Percentiles rank a stretch among this genome's conserved stretches.
These are phyloP conservation scores for Thalassia testudinum DNA, from an alignment of 116 monocot genomes.

Conservation along the genomic window DNA sequence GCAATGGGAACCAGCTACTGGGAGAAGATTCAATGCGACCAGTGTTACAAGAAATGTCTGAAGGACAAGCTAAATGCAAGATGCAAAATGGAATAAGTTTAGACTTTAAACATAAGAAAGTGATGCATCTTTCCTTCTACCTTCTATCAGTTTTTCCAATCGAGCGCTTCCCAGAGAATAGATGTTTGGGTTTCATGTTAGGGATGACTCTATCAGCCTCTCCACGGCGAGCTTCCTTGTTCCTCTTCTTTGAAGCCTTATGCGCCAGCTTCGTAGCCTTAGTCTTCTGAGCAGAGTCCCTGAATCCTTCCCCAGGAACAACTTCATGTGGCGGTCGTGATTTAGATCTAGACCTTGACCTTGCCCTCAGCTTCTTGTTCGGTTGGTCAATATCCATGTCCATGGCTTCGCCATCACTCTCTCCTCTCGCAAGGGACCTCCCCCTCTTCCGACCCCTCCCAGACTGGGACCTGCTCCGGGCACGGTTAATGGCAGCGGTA, in stretches of 20 bases:
- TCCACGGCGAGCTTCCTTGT: conserved; percentile 43
- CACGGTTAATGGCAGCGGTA: conserved; percentile 32
- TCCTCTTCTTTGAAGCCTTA: conserved; percentile 37
- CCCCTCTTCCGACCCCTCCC: conserved; percentile 43
- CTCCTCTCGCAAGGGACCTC: conserved; percentile 22
- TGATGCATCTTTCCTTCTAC: no score
- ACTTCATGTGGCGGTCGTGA: conserved; percentile 37
- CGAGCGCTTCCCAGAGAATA: conserved; percentile 50
- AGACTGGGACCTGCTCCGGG: conserved; percentile 27
- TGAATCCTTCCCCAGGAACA: conserved; percentile 46
- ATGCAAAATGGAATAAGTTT: no score
- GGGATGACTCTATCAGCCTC: conserved; percentile 57
- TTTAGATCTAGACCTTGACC: conserved; percentile 18
- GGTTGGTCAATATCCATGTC: conserved; percentile 33
- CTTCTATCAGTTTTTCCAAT: conserved; percentile 43
- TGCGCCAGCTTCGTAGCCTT: conserved; percentile 40
- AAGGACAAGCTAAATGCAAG: no score
- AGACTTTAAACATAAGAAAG: no score
- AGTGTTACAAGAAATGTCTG: no score
- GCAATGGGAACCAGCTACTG: no score
- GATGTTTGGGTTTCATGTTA: conserved; percentile 58
- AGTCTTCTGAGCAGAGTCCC: conserved; percentile 28
- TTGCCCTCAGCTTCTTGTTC: conserved; percentile 27
- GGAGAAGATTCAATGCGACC: no score
- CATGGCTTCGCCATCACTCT: conserved; percentile 14